A percentile compares a stretch with the other conserved stretches of the same genome.
Evolutionary conservation across 192 early-diverging fungal genomes (phyloP).

Genomic region (Phycomyces nitens): DNA sequence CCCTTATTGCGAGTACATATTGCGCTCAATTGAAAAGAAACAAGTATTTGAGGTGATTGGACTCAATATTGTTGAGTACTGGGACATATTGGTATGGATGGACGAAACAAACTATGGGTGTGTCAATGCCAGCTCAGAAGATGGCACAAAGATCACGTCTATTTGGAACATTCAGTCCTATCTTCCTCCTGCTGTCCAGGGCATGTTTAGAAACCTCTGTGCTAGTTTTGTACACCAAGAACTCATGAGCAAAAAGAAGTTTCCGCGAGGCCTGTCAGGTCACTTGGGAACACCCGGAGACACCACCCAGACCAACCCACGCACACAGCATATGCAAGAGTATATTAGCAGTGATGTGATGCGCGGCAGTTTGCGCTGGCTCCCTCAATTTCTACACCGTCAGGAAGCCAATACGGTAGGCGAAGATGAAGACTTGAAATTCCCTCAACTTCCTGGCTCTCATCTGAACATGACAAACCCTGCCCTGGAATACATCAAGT

Average conservation of each 20-base stretch:
- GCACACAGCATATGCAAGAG: slow-evolving; percentile 38
- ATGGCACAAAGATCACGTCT: slow-evolving; percentile 52
- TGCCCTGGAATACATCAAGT: slow-evolving; percentile 83
- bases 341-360: slow-evolving; percentile 57
- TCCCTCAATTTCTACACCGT: slow-evolving; percentile 57
- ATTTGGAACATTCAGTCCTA: slow-evolving; percentile 91
- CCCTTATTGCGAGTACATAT: slow-evolving; percentile 70
- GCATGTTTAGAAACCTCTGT: slow-evolving; percentile 63
- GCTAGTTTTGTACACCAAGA: slow-evolving; percentile 71
- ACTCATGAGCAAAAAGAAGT: slow-evolving; percentile 44
- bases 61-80: slow-evolving; percentile 67
- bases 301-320: slow-evolving; percentile 23
- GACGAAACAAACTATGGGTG: slow-evolving; percentile 86
- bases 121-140: slow-evolving; percentile 20
- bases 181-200: slow-evolving; percentile 71
- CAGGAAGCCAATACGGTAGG: slow-evolving; percentile 14
- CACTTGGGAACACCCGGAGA: slow-evolving; percentile 6
- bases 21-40: slow-evolving; percentile 64
- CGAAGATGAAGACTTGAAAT: slow-evolving; percentile 23
- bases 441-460: slow-evolving; percentile 59
- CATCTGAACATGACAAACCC: slow-evolving; percentile 63
- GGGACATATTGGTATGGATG: slow-evolving; percentile 89
- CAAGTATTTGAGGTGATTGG: slow-evolving; percentile 74
- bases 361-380: slow-evolving; percentile 58
- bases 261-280: slow-evolving; percentile 14